Evolutionary conservation across 371 early-diverging fungal species (phyloP).

Genomic region (Blakeslea trispora): DNA sequence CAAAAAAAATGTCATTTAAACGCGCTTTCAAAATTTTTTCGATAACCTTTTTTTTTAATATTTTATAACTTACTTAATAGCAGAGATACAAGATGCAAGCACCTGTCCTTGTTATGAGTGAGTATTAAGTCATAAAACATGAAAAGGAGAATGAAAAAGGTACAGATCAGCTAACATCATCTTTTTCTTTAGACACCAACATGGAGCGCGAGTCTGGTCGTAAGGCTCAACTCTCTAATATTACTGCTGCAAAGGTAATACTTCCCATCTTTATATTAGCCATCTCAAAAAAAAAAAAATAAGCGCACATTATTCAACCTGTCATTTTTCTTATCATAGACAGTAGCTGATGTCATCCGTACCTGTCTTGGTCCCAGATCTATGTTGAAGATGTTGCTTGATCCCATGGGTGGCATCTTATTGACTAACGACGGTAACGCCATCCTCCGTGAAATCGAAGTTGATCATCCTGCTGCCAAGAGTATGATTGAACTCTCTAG

Average conservation of each 20-base stretch:
- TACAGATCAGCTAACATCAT: too few species aligned
- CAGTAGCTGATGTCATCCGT: constrained; percentile 97
- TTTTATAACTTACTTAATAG: neutral
- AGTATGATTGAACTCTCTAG: constrained; percentile 99
- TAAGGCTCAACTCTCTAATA: constrained; percentile 97
- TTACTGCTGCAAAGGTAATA: constrained; percentile 94
- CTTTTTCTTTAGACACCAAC: constrained; percentile 75
- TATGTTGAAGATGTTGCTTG: constrained; percentile 99
- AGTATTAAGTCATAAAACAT: too few species aligned
- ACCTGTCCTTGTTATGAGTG: constrained; percentile 79
- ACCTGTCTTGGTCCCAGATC: constrained; percentile 99
- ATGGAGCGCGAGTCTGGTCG: constrained; percentile 95
- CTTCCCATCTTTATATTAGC: too few species aligned
- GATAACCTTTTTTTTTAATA: constrained; percentile 4
- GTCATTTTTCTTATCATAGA: constrained; percentile 47
- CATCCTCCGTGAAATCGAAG: constrained; percentile 99
- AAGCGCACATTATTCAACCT: too few species aligned
- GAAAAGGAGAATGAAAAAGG: too few species aligned
- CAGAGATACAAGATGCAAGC: constrained; percentile 43
- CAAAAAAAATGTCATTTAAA: constrained; percentile 10
- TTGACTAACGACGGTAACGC: constrained; percentile 99
- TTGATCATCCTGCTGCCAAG: constrained; percentile 99
- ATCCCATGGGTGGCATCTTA: constrained; percentile 99
- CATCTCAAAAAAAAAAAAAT: too few species aligned
- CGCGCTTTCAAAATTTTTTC: constrained; percentile 4